Evolutionary conservation across 1,139 yeast genomes (phyloP).

Genomic region (Pneumocystis wakefieldiae): DNA sequence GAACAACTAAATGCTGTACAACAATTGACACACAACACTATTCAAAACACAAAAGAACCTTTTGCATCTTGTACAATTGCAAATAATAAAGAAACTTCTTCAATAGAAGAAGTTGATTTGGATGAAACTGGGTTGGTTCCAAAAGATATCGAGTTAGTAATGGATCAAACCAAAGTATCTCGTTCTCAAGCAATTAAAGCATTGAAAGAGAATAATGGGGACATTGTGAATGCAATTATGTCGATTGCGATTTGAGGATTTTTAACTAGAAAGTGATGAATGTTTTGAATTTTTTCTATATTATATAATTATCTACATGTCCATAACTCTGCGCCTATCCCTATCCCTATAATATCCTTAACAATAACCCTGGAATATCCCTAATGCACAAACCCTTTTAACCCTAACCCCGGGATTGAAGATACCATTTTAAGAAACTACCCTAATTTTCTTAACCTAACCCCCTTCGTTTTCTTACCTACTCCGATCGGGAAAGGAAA

Average conservation of each 20-base stretch:
- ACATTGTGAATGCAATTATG: constrained; percentile 46
- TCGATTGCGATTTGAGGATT: not conserved
- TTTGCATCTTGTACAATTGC: constrained; percentile 20
- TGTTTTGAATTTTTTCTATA: too few species aligned
- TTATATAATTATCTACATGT: too few species aligned
- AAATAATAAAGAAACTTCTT: constrained; percentile 12
- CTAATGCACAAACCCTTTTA: too few species aligned
- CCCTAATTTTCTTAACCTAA: not conserved
- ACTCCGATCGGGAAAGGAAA: too few species aligned
- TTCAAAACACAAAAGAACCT: constrained; percentile 30
- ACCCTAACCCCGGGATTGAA: too few species aligned
- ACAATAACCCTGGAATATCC: not conserved
- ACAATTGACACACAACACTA: constrained; percentile 17
- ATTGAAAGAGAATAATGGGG: constrained; percentile 75
- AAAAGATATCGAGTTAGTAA: constrained; percentile 18
- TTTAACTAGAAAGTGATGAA: too few species aligned
- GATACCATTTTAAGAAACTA: too few species aligned
- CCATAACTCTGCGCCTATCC: too few species aligned
- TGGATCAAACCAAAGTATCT: constrained; percentile 63
- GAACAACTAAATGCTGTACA: constrained; percentile 28
- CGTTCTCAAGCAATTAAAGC: constrained; percentile 86
- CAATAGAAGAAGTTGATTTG: constrained; percentile 15
- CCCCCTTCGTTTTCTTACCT: not conserved
- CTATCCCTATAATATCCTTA: too few species aligned
- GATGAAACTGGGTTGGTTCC: constrained; percentile 22